Base-by-base conservation (phyloP, 2,329 filamentous ascomycete species). In the Drechslerella dactyloides region DNA sequence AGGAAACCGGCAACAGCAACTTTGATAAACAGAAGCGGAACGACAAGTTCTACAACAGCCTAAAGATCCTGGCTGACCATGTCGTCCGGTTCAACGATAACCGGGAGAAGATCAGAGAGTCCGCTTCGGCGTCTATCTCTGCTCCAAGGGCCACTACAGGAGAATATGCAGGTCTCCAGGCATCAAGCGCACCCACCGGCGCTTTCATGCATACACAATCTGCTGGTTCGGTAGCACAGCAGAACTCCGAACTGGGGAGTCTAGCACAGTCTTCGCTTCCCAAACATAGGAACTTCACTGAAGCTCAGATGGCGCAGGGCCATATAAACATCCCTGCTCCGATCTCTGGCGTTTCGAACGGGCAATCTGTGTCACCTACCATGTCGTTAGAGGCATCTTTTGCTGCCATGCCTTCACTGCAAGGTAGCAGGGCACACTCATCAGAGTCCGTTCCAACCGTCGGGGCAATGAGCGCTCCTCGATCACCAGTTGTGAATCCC, bases 11-110 rank as follows among this genome's bases (percentile, higher is more conserved):
- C 30, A 51, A 55, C 27, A 72, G 59, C 27, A 72, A 72, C 35
- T 72, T 59, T 23, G 60, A 72, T 57, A 60, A 56, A 54, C 57
- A 72, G 37, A 64, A 53, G 56, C 64, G 68, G 40, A 65, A 72
- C 44, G 68, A 72, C 23, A 72, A 48, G 51, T 72, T 72, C 57
- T 61, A 44, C 40, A 65, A 56, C 44, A 72, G 60, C 55, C 50
- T 72, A 17, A 72, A 57, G 52, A 40, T 27, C 13, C 53, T 72
- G 52, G 68, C 68, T 40, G 60, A 72, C 42, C 30, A 72, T 57
- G 68, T 72, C 24, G 60, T 72, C n/a, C 48, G 50, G 21, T 72
- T 65, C 17, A 65, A 72, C n/a, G 50, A 62, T 23, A 64, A 54
- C n/a, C 68, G 53, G 42, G 68, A 72, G 42, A 58, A 52, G 33